Evolutionary conservation across 176 grass and related monocot genomes (phyloP).

Genomic region (Paspalum notatum): DNA sequence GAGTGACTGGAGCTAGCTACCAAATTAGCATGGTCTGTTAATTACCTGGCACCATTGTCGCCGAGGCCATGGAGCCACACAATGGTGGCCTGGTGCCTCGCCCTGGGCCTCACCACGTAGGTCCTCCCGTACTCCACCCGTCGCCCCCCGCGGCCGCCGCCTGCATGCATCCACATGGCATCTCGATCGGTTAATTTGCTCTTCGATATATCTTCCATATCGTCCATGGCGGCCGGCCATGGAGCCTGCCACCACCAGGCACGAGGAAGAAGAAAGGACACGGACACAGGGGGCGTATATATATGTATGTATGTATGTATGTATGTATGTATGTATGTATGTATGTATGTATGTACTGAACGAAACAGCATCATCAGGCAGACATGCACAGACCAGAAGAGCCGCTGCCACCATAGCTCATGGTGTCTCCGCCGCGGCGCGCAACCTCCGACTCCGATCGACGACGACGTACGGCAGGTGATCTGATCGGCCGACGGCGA

Average conservation of each 20-base stretch:
- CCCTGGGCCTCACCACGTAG: constrained; percentile 93
- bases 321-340: no score
- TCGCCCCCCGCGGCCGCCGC: constrained; percentile 30
- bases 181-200: background rate
- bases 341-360: no score
- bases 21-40: no score
- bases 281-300: background rate
- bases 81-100: constrained; percentile 89
- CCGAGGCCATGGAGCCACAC: constrained; percentile 93
- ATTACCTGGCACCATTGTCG: constrained; percentile 90
- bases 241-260: background rate
- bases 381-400: constrained; percentile 55
- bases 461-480: no score
- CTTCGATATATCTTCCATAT: background rate
- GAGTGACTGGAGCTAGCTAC: background rate
- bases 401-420: constrained; percentile 75
- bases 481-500: no score
- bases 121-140: constrained; percentile 84
- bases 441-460: no score
- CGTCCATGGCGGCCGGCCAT: background rate
- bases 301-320: no score
- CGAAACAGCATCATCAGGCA: no score
- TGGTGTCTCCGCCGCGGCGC: constrained; percentile 9
- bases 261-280: background rate
- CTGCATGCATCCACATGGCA: constrained; percentile 40